Conservation (phyloP, 441 rosid species). For the Adansonia gregorii region DNA sequence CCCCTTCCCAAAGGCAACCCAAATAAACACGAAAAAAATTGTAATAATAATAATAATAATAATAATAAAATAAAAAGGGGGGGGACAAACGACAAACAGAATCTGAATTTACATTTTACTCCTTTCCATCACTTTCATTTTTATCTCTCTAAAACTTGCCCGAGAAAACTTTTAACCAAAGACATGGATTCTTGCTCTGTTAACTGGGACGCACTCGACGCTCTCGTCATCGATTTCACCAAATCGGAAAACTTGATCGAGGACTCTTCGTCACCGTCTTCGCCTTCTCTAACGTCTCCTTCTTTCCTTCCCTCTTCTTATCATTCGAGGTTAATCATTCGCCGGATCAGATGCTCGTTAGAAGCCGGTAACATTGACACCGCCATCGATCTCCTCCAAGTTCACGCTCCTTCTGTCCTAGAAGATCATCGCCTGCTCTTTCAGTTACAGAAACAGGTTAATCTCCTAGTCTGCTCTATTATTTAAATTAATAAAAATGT, state of each 20-base stretch:
- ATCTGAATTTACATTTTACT: slow-evolving; percentile 1
- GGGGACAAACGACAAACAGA: background rate
- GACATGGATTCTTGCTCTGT: slow-evolving; percentile 64
- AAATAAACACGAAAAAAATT: background rate
- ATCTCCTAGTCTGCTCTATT: background rate
- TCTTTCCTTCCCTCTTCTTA: slow-evolving; percentile 64
- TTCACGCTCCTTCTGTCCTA: slow-evolving; percentile 71
- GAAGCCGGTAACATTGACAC: slow-evolving; percentile 79
- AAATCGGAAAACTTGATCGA: slow-evolving; percentile 79
- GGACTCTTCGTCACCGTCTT: slow-evolving; percentile 43
- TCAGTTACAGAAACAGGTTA: slow-evolving; percentile 84
- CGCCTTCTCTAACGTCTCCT: slow-evolving; percentile 50
- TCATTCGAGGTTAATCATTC: slow-evolving; percentile 71
- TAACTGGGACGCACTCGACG: slow-evolving; percentile 91
- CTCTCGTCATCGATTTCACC: slow-evolving; percentile 71
- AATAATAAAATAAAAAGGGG: background rate
- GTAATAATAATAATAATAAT: background rate
- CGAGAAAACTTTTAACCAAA: slow-evolving; percentile 33
- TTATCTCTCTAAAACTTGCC: slow-evolving; percentile 25
- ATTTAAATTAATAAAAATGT: slow-evolving; percentile 13
- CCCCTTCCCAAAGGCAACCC: background rate
- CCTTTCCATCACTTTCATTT: background rate
- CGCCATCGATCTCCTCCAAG: slow-evolving; percentile 63
- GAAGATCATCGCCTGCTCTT: slow-evolving; percentile 84
- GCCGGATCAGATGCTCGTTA: slow-evolving; percentile 71